Base-by-base conservation (phyloP, 2,329 filamentous ascomycete genomes). In the Claviceps humidiphila region DNA sequence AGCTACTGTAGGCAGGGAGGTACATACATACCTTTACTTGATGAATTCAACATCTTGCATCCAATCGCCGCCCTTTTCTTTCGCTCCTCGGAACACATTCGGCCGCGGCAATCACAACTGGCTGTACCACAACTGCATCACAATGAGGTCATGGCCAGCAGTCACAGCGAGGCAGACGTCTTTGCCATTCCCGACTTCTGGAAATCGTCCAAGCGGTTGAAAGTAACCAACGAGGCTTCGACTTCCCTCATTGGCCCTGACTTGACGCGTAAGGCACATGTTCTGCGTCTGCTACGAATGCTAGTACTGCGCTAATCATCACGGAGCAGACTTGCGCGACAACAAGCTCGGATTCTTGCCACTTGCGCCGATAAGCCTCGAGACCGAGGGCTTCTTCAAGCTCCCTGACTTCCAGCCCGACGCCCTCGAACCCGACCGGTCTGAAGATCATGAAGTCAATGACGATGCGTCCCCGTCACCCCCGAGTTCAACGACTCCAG, bases 171-270 rank as follows among this genome's bases (percentile, higher is more conserved):
- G 51, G 71, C 76, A 47, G 68, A 83, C 61, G 74, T 82, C 37
- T 87, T 87, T 61, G 74, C 76, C 41, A 79, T 82, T 46, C 79
- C 80, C 41, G 73, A 82, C 60, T 75, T 85, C 55, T 80, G 76
- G 74, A 71, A 70, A 52, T 67, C 73, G 26, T 80, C 82, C 2
- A 71, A 67, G 58, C 74, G 75, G 64, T 65, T 77, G 40, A 65
- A 62, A 47, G 37, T 61, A 22, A 54, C 53, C 22, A 50, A 49
- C 38, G 57, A 61, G 22, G 43, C 56, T 26, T 47, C 55, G 17
- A 53, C 60, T 43, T 55, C 62, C 8, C 74, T 78, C 60, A 80
- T 81, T 61, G 61, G 68, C 24, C 61, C 71, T 2, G 58, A 70
- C 5, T 53, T 72, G 2, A 59, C 61, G 49, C 60, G 69, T 69